Base-by-base conservation (phyloP, 192 early-diverging fungal genomes). In the Backusella circina region DNA sequence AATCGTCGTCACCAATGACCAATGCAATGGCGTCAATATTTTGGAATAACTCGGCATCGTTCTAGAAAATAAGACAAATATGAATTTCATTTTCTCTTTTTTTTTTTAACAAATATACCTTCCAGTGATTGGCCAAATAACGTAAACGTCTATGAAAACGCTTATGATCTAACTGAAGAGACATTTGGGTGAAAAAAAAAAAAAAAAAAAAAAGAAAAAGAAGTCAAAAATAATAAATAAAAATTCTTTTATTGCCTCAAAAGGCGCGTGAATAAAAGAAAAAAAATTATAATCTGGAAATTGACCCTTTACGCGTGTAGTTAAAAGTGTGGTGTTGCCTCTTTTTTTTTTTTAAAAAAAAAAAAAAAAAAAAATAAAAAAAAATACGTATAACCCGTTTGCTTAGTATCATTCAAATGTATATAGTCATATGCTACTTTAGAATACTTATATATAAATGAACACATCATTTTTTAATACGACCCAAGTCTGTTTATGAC, bases 1-100 rank as follows among this genome's bases (percentile, higher is more conserved):
- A 90, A 28, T 96, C 93, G 23, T 85, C 71, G 36, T 85, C 83
- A 30, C 94, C 93, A 30, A 91, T 81, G n/a, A 90, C 71, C 74
- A 92, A 73, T 28, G 91, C 83, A 70, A 95, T 79, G 0, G 86
- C 79, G 73, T 90, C 87, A 37, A 86, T 81, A 67, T 90, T 82
- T 68, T 88, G 83, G 70, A 87, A 90, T 38, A 83, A 77, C 0
- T 89, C 84, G 7, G 85, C 15, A 13, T 50, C 54, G 23, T 67
- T 71, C 37, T 41, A 18, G n/a, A n/a, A n/a, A n/a, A n/a, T n/a
- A n/a, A 69, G 28, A 57, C 26, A 37, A 28, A 9, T 16, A 23
- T 71, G n/a, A 54, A 30, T 74, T 6, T 16, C 44, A 21, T 32
- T 47, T 15, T 47, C 39, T 50, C 23, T 13, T 65, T 38, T 33